Evolutionary conservation across 139 green algal genomes (phyloP).

Genomic region (Tetraselmis chui): DNA sequence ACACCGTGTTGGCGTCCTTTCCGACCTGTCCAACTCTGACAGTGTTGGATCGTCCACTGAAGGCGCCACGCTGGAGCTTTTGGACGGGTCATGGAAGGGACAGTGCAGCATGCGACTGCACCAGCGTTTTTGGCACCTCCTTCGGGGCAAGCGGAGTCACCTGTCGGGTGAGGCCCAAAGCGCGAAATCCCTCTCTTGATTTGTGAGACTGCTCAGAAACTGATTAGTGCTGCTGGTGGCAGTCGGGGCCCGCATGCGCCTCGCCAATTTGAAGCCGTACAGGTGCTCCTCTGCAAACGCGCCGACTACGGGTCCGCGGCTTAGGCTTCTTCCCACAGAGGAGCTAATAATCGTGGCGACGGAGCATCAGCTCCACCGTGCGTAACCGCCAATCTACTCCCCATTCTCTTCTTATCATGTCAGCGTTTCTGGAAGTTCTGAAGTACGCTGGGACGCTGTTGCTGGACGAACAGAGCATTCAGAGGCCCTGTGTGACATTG

Average conservation of each 20-base stretch:
- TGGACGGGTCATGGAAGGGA: neutral
- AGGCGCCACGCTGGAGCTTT: neutral
- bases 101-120: neutral
- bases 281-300: neutral
- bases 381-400: too few species aligned
- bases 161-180: too few species aligned
- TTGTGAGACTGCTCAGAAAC: too few species aligned
- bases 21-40: neutral
- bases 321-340: neutral
- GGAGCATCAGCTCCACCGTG: too few species aligned
- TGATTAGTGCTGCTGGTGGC: too few species aligned
- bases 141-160: neutral
- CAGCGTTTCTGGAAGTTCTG: too few species aligned
- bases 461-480: neutral
- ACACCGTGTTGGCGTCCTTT: neutral
- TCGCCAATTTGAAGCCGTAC: neutral
- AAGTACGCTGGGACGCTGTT: too few species aligned
- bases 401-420: too few species aligned
- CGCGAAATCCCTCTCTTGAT: too few species aligned
- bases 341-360: neutral
- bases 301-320: neutral
- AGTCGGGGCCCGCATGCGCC: neutral
- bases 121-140: neutral
- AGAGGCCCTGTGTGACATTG: neutral
- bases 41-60: neutral